Conservation (phyloP, 768 basidiomycete species). For the Russula brevipes region DNA sequence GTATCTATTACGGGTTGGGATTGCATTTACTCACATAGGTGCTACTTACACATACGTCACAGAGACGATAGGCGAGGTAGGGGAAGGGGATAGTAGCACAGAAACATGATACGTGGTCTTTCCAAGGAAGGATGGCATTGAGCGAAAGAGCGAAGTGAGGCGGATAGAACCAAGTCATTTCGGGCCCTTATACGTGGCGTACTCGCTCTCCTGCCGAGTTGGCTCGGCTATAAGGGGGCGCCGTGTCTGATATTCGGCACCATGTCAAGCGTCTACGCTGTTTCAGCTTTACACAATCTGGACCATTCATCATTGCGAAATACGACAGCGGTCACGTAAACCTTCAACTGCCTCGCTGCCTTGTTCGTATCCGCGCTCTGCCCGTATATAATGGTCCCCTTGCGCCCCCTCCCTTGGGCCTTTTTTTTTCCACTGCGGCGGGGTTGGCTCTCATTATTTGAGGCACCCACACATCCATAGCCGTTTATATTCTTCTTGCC, state of each 20-base stretch:
- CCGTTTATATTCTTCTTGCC: no score
- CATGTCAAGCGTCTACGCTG: no score
- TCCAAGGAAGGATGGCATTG: no score
- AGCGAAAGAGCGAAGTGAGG: no score
- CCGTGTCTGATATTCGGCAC: no score
- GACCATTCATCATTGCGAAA: no score
- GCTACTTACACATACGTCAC: slow-evolving; percentile 3
- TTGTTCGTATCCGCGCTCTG: slow-evolving; percentile 5
- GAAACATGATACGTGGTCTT: background rate
- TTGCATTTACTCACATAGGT: background rate
- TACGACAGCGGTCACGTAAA: background rate
- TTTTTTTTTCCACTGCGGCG: no score
- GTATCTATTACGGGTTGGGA: background rate
- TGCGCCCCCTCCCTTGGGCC: background rate
- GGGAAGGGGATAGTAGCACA: background rate
- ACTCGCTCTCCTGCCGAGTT: no score
- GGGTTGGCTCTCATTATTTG: background rate
- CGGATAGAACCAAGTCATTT: no score
- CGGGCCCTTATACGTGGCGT: no score
- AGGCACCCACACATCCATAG: background rate
- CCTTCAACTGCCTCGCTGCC: slow-evolving; percentile 1
- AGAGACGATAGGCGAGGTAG: background rate
- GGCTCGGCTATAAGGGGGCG: no score
- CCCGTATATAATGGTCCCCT: background rate
- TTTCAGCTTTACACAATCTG: no score